Base-by-base conservation (phyloP, 768 basidiomycete species). In the Trametopsis cervina region DNA sequence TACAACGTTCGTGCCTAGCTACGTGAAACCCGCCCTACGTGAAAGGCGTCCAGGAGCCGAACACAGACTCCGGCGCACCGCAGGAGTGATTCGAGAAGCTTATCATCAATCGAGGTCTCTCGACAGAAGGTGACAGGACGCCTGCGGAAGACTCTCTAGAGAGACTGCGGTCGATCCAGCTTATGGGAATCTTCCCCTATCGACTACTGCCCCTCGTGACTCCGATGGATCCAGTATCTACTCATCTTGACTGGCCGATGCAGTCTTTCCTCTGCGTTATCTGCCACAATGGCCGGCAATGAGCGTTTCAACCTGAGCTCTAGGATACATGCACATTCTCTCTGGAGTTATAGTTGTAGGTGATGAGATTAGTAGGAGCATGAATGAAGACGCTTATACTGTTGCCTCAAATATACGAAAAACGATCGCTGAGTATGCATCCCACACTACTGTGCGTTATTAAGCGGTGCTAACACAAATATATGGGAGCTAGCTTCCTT, bases 261-360 rank as follows among this genome's bases (percentile, higher is more conserved):
- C 53, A 1, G 43, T 49, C 1, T 57, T 57, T 51, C 51, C 59
- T 0, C 40, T 60, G 33, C 54, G 47, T 42, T 46, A 0, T 60
- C 57, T 26, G 56, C 56, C 9, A 60, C 59, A 4, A 49, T 60
- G 11, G 49, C 51, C 0, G 53, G 53, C 42, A 53, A 57, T 38
- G 46, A 45, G n/a, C 24, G 53, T 60, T 57, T 40, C 44, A 27
- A 7, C 59, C 56, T 0, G 53, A 60, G 35, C 41, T 56, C 4
- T 15, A 33, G 56, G 54, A 1, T 48, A 52, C 15, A 37, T 43
- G 12, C 24, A 43, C 20, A 36, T 18, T 13, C 18, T 5, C 13
- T 54, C 51, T 25, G 60, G 60, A 4, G 36, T 61, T 23, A 53
- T 55, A 37, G 60, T 57, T 20, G 46, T 45, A n/a, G 56, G 57